Evolutionary conservation across 805 yeast species (phyloP), one percentile per base, ranked within the genome.

Genomic region (Suhomyces canberraensis): DNA sequence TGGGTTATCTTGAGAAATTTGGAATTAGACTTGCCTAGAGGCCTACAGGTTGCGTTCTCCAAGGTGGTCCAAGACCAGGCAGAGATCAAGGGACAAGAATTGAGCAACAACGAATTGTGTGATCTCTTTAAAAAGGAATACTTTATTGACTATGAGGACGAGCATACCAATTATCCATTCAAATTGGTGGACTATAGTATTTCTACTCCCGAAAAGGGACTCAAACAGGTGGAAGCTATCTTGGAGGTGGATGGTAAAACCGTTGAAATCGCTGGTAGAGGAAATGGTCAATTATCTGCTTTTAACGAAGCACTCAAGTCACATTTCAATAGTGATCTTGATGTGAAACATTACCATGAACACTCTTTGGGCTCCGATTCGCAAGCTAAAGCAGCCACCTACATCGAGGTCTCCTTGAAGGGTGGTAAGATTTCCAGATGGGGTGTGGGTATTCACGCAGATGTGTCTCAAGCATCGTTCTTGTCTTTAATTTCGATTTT

Each of bases 361-460:
- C 95, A 86, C 61, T 79, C 95, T 11, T 69, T 85, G 41, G 95
- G 95, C 40, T 70, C 70, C 31, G 88, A 83, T 41, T 79, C 90
- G 8, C 66, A 72, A 39, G 71, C 85, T 35, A 74, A 76, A 58
- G 95, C 95, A 36, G 93, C 84, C 11, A 76, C 91, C n/a, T 85
- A 81, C 51, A 75, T 78, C 47, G 69, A 70, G 22, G 50, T 51
- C 2, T 25, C 31, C 15, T 26, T 39, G 15, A 25, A 28, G 9
- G 25, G 37, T 14, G 29, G 65, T 52, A 33, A 52, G 38, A 49
- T 61, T 32, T 52, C 62, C 41, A 60, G 60, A 51, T 90, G 96
- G 96, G 97, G 97, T 64, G 90, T 90, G 41, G 97, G 96, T 54
- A 79, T 88, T 44, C 82, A 87, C 57, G 91, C 81, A 62, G 95